Evolutionary conservation across 169 alveolate species (phyloP).

Genomic region (Eimeria tenella): DNA sequence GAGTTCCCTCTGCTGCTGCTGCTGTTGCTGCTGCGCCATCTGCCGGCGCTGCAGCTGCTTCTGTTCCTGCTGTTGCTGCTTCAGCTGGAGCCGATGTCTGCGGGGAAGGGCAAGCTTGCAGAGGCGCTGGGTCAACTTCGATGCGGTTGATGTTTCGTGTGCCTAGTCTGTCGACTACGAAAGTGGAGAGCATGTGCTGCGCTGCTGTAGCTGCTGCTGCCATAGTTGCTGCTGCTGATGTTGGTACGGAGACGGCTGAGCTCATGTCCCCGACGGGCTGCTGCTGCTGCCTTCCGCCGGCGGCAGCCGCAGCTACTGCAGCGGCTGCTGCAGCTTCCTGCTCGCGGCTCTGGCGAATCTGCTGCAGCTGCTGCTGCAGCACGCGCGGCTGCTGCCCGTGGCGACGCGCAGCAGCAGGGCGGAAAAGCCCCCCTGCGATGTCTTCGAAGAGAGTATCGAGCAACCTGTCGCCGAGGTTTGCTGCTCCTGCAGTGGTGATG

Average conservation of each 20-base stretch:
- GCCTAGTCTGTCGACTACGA: neutral
- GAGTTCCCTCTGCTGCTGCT: conserved; percentile 2
- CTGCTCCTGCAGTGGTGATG: neutral
- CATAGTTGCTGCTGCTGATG: conserved; percentile 31
- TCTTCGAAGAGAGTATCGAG: conserved; percentile 44
- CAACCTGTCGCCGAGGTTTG: conserved; percentile 3
- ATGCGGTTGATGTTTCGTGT: neutral
- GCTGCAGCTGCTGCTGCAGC: conserved; percentile 26
- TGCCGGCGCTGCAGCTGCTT: neutral
- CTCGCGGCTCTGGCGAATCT: neutral
- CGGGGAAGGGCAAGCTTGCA: conserved; percentile 47
- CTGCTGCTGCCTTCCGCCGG: conserved; percentile 45
- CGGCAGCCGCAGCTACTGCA: conserved; percentile 9
- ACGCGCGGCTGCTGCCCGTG: conserved; percentile 4
- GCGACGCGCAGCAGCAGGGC: neutral
- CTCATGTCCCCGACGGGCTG: neutral
- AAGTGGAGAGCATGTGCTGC: conserved; percentile 51
- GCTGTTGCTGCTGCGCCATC: conserved; percentile 10
- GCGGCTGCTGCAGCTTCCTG: conserved; percentile 9
- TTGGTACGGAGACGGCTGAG: conserved; percentile 5
- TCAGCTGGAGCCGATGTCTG: conserved; percentile 4
- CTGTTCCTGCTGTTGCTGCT: neutral
- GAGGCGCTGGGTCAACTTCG: conserved; percentile 29
- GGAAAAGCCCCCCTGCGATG: conserved; percentile 14
- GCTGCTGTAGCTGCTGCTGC: conserved; percentile 54